Percentiles rank a stretch among this genome's conserved stretches.
Evolutionary conservation across 2,329 filamentous ascomycete species (phyloP).

Genomic region (Fusarium veterinarium): DNA sequence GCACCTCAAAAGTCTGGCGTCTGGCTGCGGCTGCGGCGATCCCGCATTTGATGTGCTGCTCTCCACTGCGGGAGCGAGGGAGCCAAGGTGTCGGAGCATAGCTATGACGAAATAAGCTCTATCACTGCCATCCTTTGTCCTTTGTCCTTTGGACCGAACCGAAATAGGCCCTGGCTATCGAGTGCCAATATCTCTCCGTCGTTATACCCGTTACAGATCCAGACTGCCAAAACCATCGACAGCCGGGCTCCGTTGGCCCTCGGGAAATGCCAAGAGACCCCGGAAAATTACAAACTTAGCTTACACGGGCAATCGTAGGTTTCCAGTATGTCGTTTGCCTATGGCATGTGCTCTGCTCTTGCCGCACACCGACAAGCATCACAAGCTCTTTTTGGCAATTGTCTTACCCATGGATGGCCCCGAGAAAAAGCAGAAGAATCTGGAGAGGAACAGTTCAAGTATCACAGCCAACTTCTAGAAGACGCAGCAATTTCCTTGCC

Average conservation of each 20-base stretch:
- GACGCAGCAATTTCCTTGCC: not conserved
- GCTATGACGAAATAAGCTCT: slow-evolving; percentile 39
- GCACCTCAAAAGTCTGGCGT: not conserved
- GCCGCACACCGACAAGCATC: slow-evolving; percentile 1
- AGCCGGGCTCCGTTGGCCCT: slow-evolving; percentile 43
- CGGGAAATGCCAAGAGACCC: slow-evolving; percentile 37
- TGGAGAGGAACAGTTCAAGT: not conserved
- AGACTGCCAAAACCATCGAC: slow-evolving; percentile 1
- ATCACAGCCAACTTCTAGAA: not conserved
- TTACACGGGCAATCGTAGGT: slow-evolving; percentile 1
- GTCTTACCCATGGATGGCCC: not conserved
- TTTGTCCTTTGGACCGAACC: slow-evolving; percentile 45
- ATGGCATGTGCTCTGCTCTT: slow-evolving; percentile 15
- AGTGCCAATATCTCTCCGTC: not conserved
- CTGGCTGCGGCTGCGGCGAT: not conserved
- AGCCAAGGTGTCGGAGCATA: slow-evolving; percentile 25
- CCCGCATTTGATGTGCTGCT: slow-evolving; percentile 9
- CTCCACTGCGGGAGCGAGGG: slow-evolving; percentile 40
- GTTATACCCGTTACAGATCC: slow-evolving; percentile 8
- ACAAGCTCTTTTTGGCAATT: slow-evolving; percentile 1
- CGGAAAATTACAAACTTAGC: not conserved
- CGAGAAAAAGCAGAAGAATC: not conserved
- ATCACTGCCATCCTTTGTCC: slow-evolving; percentile 40
- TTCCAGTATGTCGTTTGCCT: slow-evolving; percentile 12
- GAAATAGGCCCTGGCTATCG: slow-evolving; percentile 31